These are phyloP conservation scores for Pelargonium citronellum DNA, from an alignment of 441 rosid genomes.

Conservation along the genomic window DNA sequence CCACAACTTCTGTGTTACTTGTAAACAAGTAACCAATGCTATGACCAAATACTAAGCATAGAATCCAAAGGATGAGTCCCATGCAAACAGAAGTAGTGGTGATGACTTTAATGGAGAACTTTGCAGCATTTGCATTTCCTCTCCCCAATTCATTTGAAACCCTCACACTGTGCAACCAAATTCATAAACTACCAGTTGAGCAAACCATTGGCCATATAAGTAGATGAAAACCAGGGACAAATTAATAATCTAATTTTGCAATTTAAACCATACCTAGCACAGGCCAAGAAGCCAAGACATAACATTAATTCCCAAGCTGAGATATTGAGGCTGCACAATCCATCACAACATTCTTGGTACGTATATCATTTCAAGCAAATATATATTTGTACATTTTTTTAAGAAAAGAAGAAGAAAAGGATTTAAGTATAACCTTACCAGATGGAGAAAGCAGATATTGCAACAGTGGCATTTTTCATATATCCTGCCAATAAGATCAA, in stretches of 20 bases:
- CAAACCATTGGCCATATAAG: not conserved
- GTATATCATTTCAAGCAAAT: too few relatives aligned
- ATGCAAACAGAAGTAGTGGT: conserved; percentile 30
- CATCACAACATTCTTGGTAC: not conserved
- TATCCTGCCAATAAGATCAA: conserved; percentile 50
- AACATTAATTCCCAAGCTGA: conserved; percentile 43
- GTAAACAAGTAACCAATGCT: conserved; percentile 44
- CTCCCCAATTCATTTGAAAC: conserved; percentile 69
- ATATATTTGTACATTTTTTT: too few relatives aligned
- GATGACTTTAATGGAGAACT: conserved; percentile 46
- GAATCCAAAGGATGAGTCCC: conserved; percentile 34
- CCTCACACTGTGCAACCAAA: conserved; percentile 37
- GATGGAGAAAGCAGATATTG: conserved; percentile 8
- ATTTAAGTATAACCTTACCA: conserved; percentile 18
- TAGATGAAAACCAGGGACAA: not conserved
- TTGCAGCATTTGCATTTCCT: conserved; percentile 50
- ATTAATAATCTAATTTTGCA: not conserved
- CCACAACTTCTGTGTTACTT: conserved; percentile 34
- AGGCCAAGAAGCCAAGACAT: conserved; percentile 54
- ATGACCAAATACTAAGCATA: conserved; percentile 41
- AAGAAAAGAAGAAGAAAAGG: too few relatives aligned
- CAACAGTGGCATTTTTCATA: conserved; percentile 39
- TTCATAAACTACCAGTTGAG: not conserved
- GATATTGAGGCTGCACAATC: conserved; percentile 40
- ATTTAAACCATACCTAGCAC: conserved; percentile 38